Evolutionary conservation across 2,329 filamentous ascomycete species (phyloP).

Genomic region (Hypomyces rosellus): DNA sequence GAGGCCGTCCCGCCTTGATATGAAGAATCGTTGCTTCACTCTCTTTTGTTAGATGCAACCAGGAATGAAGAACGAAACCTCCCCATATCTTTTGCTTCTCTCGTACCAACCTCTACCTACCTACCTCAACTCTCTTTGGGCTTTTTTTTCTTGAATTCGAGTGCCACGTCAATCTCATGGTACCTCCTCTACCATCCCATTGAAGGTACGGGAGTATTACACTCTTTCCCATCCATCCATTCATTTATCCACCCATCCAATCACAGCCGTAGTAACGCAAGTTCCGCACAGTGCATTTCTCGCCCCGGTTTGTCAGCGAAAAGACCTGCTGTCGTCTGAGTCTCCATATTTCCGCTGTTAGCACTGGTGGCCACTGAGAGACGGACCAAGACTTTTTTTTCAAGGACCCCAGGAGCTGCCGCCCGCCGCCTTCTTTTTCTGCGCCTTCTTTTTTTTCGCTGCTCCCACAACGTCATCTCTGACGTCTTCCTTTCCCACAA

Average conservation of each 20-base stretch:
- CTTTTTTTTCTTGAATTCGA: no score
- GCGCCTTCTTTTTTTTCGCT: constrained; percentile 31
- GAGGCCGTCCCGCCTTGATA: no score
- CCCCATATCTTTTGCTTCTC: no score
- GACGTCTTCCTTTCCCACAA: constrained; percentile 35
- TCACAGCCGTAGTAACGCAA: neutral
- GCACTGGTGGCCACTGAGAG: constrained; percentile 2
- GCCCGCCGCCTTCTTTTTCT: constrained; percentile 25
- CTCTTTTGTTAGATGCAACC: no score
- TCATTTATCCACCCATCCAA: neutral
- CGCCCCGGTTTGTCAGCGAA: constrained; percentile 11
- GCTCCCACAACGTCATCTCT: constrained; percentile 40
- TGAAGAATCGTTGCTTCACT: no score
- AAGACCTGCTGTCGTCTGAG: constrained; percentile 2
- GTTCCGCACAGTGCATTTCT: constrained; percentile 9
- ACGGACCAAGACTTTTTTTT: no score
- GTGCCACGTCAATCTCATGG: neutral
- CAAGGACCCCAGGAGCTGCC: constrained; percentile 17
- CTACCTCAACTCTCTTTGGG: no score
- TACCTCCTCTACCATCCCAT: no score
- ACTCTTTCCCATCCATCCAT: neutral
- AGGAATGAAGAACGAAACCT: no score
- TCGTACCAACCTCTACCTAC: no score
- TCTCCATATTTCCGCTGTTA: constrained; percentile 12
- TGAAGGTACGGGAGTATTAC: neutral